Base-by-base conservation (phyloP, 805 yeast species). In the Yarrowia osloensis region DNA sequence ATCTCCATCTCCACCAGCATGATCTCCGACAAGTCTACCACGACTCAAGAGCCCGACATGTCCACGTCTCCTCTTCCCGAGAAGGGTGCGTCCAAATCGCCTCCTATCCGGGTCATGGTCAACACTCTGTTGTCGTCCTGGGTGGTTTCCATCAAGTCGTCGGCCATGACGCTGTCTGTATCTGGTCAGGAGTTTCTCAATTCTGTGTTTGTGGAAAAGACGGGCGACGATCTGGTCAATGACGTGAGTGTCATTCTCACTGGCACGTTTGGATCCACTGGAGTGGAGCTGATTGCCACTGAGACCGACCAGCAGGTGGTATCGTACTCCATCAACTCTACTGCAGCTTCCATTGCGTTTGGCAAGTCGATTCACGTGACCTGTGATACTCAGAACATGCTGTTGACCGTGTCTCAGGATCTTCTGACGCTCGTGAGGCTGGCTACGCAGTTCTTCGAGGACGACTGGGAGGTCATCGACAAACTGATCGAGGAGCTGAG, bases 321-420 rank as follows among this genome's bases (percentile, higher is more conserved):
- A 0, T 19, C 49, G 21, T 57, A 57, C 49, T 26, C 63, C 28
- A 57, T 57, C 63, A 57, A 57, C 49, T 39, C 47, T 7, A 57
- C 63, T 0, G 40, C 63, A 0, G 37, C 63, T 0, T 57, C 63
- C 1, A 40, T 57, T 15, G 63, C 63, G 4, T 57, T 39, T 19
- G 63, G 63, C 11, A 57, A 57, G 49, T 26, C 37, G 15, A 57
- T 40, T 28, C 63, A 57, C 28, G 63, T 57, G 12, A 57, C 63
- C 11, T 57, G 63, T 12, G 63, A 57, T 11, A 57, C 63, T 1
- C 24, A 57, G 21, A 40, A 40, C 26, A 57, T 57, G 35, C 19
- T 57, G 28, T 17, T 57, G 28, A 40, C 28, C 4, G 49, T 57
- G 6, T 57, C 63, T 2, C 35, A 57, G 37, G 63, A 57, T 3